Evolutionary conservation across 1,284 basidiomycete species (phyloP).

Genomic region (Chiua sp.): DNA sequence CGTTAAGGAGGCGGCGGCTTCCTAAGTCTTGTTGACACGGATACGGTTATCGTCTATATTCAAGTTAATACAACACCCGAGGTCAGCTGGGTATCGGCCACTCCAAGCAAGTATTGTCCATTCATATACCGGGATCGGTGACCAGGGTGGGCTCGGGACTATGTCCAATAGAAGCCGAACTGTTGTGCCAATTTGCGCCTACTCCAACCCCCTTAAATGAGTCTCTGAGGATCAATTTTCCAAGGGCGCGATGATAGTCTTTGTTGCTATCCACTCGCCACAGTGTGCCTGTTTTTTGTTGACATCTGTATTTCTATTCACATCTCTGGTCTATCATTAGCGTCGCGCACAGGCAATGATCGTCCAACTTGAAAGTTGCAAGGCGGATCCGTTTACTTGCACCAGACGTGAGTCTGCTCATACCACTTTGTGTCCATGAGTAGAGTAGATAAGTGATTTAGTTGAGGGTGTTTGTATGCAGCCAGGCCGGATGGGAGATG

Average conservation of each 20-base stretch:
- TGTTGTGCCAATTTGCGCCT: constrained; percentile 17
- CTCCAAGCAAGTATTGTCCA: too few species aligned
- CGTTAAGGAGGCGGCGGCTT: too few species aligned
- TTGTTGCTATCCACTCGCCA: constrained; percentile 38
- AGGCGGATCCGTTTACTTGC: constrained; percentile 31
- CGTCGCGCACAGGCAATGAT: constrained; percentile 30
- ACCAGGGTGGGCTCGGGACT: too few species aligned
- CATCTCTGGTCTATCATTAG: neutral
- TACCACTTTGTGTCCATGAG: constrained; percentile 35
- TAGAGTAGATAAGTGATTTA: constrained; percentile 39
- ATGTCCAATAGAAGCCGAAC: neutral
- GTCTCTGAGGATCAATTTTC: constrained; percentile 12
- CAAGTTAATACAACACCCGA: too few species aligned
- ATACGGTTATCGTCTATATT: too few species aligned
- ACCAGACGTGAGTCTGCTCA: constrained; percentile 40
- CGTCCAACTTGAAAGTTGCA: constrained; percentile 34
- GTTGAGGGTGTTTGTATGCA: constrained; percentile 37
- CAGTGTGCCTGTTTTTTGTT: neutral
- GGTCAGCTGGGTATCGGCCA: too few species aligned
- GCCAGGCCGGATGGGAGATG: constrained; percentile 22
- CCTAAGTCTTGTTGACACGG: too few species aligned
- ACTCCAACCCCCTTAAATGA: constrained; percentile 18
- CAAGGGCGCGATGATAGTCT: constrained; percentile 35
- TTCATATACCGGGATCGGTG: too few species aligned
- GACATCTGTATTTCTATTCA: neutral